phyloP scores from a whole-genome alignment of 2,329 filamentous ascomycete species.

The Penicillium sp. region DNA sequence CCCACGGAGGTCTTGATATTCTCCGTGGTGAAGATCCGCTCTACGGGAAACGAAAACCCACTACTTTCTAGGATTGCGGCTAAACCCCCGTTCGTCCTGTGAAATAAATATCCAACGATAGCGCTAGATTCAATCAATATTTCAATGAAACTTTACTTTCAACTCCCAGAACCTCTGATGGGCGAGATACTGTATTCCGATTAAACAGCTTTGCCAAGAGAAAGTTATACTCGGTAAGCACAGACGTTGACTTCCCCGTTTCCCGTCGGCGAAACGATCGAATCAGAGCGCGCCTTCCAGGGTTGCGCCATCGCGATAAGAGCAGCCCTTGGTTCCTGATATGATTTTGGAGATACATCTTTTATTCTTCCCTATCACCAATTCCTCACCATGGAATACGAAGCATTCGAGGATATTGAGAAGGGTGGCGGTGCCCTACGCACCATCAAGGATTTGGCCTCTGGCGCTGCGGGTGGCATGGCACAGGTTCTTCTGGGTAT shows the following conservation, averaged over 20 bases:
- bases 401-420: constrained; percentile 38
- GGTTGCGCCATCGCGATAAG: constrained; percentile 25
- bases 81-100: not conserved
- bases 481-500: constrained; percentile 91
- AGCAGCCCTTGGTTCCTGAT: constrained; percentile 8
- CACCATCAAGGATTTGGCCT: constrained; percentile 83
- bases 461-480: constrained; percentile 86
- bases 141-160: not conserved
- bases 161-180: not conserved
- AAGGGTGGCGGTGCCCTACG: constrained; percentile 49
- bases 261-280: constrained; percentile 29
- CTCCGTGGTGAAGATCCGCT: not conserved
- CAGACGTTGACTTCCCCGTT: constrained; percentile 1
- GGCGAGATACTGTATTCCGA: not conserved
- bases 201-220: not conserved
- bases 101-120: not conserved
- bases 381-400: constrained; percentile 30
- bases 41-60: not conserved
- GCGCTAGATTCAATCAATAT: not conserved
- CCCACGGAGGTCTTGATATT: not conserved
- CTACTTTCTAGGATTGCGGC: not conserved
- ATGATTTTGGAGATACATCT: constrained; percentile 7
- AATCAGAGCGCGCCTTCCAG: constrained; percentile 29
- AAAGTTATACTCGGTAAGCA: not conserved
- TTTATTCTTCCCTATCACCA: constrained; percentile 3